phyloP scores from a whole-genome alignment of 345 rosid genomes.

The Eucalyptus tenuipes region DNA sequence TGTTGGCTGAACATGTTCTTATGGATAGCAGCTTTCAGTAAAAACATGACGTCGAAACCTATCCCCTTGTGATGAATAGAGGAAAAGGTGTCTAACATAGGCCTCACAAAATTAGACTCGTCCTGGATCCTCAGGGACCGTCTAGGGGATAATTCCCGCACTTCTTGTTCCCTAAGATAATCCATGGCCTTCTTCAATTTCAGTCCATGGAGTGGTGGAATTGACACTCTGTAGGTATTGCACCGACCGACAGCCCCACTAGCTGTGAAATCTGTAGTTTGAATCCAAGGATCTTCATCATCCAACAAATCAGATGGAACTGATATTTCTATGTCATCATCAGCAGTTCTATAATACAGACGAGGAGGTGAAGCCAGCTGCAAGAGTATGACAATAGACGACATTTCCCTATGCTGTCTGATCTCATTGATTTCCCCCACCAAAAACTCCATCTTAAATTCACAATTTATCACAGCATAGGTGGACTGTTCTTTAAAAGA shows the following conservation, averaged over 20 bases:
- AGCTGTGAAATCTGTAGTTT: conserved; percentile 71
- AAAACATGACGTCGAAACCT: conserved; percentile 49
- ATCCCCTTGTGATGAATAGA: conserved; percentile 45
- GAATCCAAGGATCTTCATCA: conserved; percentile 97
- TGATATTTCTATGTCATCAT: conserved; percentile 47
- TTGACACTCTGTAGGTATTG: conserved; percentile 40
- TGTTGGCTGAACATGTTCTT: conserved; percentile 63
- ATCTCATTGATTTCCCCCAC: conserved; percentile 55
- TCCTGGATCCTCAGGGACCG: conserved; percentile 23
- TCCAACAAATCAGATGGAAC: conserved; percentile 63
- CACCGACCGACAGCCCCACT: conserved; percentile 73
- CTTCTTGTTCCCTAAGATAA: conserved; percentile 43
- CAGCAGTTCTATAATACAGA: conserved; percentile 78
- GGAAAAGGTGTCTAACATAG: conserved; percentile 41
- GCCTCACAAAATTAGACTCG: conserved; percentile 60
- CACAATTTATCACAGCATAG: conserved; percentile 63
- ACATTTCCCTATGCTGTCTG: conserved; percentile 21
- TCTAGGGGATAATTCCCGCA: conserved; percentile 20
- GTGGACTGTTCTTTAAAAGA: conserved; percentile 30
- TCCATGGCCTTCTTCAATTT: conserved; percentile 38
- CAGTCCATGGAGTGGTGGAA: conserved; percentile 51
- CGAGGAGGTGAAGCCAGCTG: conserved; percentile 68
- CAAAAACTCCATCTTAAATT: conserved; percentile 72
- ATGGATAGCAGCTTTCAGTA: conserved; percentile 66
- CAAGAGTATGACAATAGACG: conserved; percentile 35